phyloP scores from a whole-genome alignment of 2,329 filamentous ascomycete species.

The Raffaelea albimanens region DNA sequence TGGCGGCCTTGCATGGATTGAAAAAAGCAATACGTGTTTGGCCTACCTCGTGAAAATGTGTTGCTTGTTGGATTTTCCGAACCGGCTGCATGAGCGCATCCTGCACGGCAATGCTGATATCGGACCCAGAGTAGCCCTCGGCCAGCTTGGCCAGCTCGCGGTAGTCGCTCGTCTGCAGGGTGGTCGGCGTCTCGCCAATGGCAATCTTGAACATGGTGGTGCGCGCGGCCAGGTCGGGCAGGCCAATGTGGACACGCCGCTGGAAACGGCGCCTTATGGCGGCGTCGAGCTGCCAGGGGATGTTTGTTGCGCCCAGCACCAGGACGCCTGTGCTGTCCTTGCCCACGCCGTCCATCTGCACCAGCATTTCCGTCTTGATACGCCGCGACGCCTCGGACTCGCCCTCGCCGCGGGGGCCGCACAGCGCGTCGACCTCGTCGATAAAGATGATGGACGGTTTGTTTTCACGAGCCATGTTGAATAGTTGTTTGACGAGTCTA shows the following conservation, averaged over 20 bases:
- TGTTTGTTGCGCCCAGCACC: slow-evolving; percentile 93
- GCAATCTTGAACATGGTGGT: slow-evolving; percentile 94
- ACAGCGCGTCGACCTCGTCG: slow-evolving; percentile 67
- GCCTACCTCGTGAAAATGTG: slow-evolving; percentile 87
- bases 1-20: no score
- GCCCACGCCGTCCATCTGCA: slow-evolving; percentile 98
- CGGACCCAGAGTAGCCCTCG: slow-evolving; percentile 91
- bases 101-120: slow-evolving; percentile 93
- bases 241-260: slow-evolving; percentile 85
- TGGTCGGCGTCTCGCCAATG: slow-evolving; percentile 86
- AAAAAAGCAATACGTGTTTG: not conserved
- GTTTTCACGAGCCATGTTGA: slow-evolving; percentile 96
- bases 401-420: slow-evolving; percentile 84
- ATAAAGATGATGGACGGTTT: slow-evolving; percentile 74
- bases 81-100: slow-evolving; percentile 96
- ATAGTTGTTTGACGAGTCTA: slow-evolving; percentile 90
- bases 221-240: slow-evolving; percentile 78
- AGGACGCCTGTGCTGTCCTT: slow-evolving; percentile 90
- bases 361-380: slow-evolving; percentile 96
- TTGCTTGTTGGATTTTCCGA: slow-evolving; percentile 91
- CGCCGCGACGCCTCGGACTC: slow-evolving; percentile 94
- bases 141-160: slow-evolving; percentile 69
- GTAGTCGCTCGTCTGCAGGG: slow-evolving; percentile 69
- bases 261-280: slow-evolving; percentile 96
- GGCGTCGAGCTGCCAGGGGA: slow-evolving; percentile 95